phyloP scores from a whole-genome alignment of 257 asterid genomes.

The Nicotiana otophora region DNA sequence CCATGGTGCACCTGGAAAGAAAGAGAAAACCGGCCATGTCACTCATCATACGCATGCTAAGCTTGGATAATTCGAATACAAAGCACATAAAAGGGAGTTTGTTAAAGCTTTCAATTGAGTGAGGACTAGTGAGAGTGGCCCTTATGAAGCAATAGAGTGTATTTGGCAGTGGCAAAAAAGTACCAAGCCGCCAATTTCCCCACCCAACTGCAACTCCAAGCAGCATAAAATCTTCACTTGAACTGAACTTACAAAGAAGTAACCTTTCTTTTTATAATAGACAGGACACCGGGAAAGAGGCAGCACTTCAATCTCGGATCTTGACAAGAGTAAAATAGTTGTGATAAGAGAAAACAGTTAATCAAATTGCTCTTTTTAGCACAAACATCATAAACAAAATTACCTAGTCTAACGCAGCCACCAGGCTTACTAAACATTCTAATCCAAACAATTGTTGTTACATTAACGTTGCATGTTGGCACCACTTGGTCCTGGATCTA shows the following conservation, averaged over 20 bases:
- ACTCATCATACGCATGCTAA: neutral
- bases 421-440: neutral
- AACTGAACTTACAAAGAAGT: neutral
- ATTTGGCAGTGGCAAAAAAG: neutral
- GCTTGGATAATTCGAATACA: neutral
- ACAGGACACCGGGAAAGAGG: neutral
- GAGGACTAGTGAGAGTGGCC: neutral
- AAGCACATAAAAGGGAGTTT: neutral
- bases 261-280: neutral
- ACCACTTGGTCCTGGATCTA: constrained; percentile 2
- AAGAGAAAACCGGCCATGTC: neutral
- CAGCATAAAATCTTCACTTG: neutral
- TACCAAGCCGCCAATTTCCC: neutral
- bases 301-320: neutral
- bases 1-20: constrained; percentile 92
- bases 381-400: neutral
- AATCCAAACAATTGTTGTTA: neutral
- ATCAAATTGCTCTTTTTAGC: neutral
- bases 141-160: neutral
- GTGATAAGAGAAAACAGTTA: neutral
- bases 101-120: constrained; percentile 4
- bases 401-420: neutral
- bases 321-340: neutral
- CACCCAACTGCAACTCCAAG: neutral
- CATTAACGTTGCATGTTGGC: neutral